Evolutionary conservation across 805 yeast species (phyloP).

Genomic region (Kluyveromyces lactis): DNA sequence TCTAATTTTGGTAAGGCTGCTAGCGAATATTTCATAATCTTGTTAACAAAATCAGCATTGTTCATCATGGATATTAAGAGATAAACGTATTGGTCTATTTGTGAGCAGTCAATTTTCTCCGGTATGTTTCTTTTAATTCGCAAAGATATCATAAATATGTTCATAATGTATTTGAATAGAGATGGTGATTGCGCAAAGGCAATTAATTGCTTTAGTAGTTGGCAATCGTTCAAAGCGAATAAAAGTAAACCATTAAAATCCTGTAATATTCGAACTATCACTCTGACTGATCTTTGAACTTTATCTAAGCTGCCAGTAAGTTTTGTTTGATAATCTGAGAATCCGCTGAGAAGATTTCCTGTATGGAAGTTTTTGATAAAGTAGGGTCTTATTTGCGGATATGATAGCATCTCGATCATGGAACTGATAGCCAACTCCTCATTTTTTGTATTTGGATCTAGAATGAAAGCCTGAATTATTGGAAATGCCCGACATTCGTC

Average conservation of each 20-base stretch:
- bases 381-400: conserved; percentile 22
- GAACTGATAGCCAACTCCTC: conserved; percentile 23
- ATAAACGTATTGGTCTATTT: conserved; percentile 59
- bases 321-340: conserved; percentile 51
- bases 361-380: conserved; percentile 53
- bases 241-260: conserved; percentile 71
- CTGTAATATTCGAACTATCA: conserved; percentile 55
- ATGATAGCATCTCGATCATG: conserved; percentile 21
- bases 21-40: not conserved
- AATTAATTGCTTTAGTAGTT: conserved; percentile 49
- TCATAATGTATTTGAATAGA: conserved; percentile 57
- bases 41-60: conserved; percentile 12
- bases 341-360: conserved; percentile 55
- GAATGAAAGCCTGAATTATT: conserved; percentile 28
- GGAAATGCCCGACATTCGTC: conserved; percentile 40
- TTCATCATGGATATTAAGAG: conserved; percentile 49
- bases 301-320: conserved; percentile 43
- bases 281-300: conserved; percentile 50
- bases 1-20: not conserved
- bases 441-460: conserved; percentile 20
- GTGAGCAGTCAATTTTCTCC: conserved; percentile 27
- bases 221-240: conserved; percentile 48
- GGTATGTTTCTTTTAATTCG: conserved; percentile 33
- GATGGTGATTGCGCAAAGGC: conserved; percentile 53
- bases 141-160: conserved; percentile 61